Conservation (phyloP, 495 filamentous ascomycete species). For the Aspergillus leporis region DNA sequence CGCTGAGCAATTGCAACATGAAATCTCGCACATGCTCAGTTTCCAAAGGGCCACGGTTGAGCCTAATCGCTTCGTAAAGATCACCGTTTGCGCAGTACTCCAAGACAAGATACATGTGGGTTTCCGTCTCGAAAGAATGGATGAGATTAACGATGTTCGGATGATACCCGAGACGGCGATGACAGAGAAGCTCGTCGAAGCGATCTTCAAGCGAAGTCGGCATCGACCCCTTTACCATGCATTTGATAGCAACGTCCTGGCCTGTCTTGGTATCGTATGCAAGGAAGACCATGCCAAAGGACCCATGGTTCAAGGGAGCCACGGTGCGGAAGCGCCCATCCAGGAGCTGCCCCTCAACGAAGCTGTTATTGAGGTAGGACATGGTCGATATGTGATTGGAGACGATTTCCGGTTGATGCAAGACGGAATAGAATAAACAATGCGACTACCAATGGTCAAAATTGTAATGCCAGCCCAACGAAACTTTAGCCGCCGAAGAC, state of each 20-base stretch:
- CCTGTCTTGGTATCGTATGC: constrained; percentile 75
- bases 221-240: constrained; percentile 74
- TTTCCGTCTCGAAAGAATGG: constrained; percentile 86
- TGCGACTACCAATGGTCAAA: constrained; percentile 39
- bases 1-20: constrained; percentile 91
- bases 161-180: constrained; percentile 74
- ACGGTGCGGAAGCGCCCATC: constrained; percentile 87
- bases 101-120: constrained; percentile 87
- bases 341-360: constrained; percentile 70
- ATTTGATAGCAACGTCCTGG: constrained; percentile 89
- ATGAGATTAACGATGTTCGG: constrained; percentile 93
- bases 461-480: constrained; percentile 38
- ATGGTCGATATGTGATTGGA: constrained; percentile 45
- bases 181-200: constrained; percentile 85
- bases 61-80: constrained; percentile 94
- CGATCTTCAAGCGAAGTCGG: constrained; percentile 67
- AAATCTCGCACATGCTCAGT: constrained; percentile 95
- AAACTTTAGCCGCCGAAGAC: constrained; percentile 31
- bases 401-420: constrained; percentile 17
- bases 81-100: constrained; percentile 97
- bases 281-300: constrained; percentile 96
- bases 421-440: constrained; percentile 27
- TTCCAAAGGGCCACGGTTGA: constrained; percentile 81
- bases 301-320: constrained; percentile 95
- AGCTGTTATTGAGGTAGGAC: constrained; percentile 78